A percentile compares a stretch with the other conserved stretches of the same genome.
phyloP scores from a whole-genome alignment of 2,329 filamentous ascomycete genomes.

The Incumbomyces lentus region DNA sequence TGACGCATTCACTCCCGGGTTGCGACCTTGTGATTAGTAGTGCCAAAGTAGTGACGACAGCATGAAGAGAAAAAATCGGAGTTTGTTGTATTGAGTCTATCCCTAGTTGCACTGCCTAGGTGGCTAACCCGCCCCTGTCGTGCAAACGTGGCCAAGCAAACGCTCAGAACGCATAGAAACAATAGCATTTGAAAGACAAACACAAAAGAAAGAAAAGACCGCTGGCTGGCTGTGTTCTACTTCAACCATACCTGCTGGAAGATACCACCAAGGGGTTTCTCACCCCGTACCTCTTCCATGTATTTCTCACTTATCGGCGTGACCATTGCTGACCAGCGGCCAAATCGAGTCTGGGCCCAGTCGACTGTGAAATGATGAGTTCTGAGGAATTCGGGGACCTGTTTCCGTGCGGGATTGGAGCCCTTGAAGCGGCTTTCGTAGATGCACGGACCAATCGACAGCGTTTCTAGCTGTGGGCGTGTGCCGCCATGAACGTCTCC shows the following conservation, averaged over 20 bases:
- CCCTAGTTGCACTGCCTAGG: too few species aligned
- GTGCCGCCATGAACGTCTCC: conserved; percentile 10
- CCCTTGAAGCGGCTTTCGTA: conserved; percentile 19
- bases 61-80: too few species aligned
- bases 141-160: too few species aligned
- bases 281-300: conserved; percentile 16
- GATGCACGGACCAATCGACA: conserved; percentile 20
- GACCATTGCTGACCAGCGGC: conserved; percentile 18
- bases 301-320: conserved; percentile 19
- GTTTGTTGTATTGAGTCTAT: too few species aligned
- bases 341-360: conserved; percentile 20
- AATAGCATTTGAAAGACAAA: too few species aligned
- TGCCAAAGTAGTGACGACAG: too few species aligned
- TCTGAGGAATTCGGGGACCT: conserved; percentile 18
- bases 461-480: conserved; percentile 14
- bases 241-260: conserved; percentile 22
- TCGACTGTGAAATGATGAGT: conserved; percentile 21
- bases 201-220: too few species aligned
- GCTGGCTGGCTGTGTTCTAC: conserved; percentile 12
- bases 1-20: too few species aligned
- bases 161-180: too few species aligned
- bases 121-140: too few species aligned
- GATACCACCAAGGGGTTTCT: conserved; percentile 18
- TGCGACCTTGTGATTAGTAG: too few species aligned
- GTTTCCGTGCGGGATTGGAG: neutral